Evolutionary conservation across 106 monocot species (phyloP).

Genomic region (Allium fistulosum): DNA sequence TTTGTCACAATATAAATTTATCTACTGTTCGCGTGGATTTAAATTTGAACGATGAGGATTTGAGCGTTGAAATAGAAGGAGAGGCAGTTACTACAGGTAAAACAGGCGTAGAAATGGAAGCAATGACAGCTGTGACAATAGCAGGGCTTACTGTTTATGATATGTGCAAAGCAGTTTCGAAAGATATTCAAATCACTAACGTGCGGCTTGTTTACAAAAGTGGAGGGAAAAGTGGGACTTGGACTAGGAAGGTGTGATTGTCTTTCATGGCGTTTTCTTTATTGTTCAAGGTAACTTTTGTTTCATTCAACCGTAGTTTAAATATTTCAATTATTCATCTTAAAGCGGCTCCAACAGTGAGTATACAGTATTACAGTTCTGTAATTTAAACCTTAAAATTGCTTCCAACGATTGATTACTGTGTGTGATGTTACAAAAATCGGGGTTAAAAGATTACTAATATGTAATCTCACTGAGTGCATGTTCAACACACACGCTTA

Average conservation of each 20-base stretch:
- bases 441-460: too few species aligned
- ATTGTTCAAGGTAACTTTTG: too few species aligned
- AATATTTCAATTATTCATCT: too few species aligned
- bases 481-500: too few species aligned
- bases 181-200: constrained; percentile 69
- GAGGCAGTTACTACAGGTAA: constrained; percentile 65
- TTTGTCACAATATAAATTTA: constrained; percentile 83
- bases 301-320: too few species aligned
- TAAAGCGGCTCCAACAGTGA: too few species aligned
- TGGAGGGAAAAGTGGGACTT: constrained; percentile 81
- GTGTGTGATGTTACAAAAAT: too few species aligned
- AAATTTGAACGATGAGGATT: constrained; percentile 56
- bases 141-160: constrained; percentile 93
- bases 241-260: constrained; percentile 36
- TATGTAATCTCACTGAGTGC: too few species aligned
- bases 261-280: too few species aligned
- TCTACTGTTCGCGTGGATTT: constrained; percentile 53
- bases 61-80: constrained; percentile 70
- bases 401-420: too few species aligned
- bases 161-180: constrained; percentile 93
- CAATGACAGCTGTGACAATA: constrained; percentile 77
- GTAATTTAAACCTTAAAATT: too few species aligned
- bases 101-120: constrained; percentile 98
- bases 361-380: too few species aligned
- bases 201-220: constrained; percentile 53